phyloP scores from a whole-genome alignment of 371 early-diverging fungal species.

The Pancytospora philotis region DNA sequence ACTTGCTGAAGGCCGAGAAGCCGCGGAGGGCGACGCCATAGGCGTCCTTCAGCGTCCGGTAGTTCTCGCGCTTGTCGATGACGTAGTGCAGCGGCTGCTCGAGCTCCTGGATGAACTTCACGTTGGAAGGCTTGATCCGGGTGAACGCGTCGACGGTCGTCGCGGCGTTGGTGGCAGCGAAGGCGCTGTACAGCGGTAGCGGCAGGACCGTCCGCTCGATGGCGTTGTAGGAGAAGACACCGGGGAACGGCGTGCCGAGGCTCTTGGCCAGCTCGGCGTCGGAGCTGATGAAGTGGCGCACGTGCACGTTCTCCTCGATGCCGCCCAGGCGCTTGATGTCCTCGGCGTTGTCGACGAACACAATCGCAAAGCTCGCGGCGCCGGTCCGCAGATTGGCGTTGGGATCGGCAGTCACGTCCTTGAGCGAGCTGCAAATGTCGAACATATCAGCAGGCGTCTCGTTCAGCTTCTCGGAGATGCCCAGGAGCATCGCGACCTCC shows the following conservation, averaged over 20 bases:
- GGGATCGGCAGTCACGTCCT: neutral
- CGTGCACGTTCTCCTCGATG: neutral
- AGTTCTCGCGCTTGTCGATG: slow-evolving; percentile 18
- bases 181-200: slow-evolving; percentile 6
- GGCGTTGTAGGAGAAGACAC: slow-evolving; percentile 46
- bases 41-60: neutral
- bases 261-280: slow-evolving; percentile 36
- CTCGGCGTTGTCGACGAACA: slow-evolving; percentile 25
- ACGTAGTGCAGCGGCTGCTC: slow-evolving; percentile 35
- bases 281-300: slow-evolving; percentile 36
- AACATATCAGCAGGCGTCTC: neutral
- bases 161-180: neutral
- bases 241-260: slow-evolving; percentile 40
- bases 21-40: slow-evolving; percentile 7
- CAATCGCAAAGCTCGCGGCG: slow-evolving; percentile 12
- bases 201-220: slow-evolving; percentile 27
- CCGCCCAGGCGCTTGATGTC: slow-evolving; percentile 1
- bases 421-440: neutral
- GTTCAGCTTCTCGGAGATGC: neutral
- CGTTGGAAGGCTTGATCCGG: slow-evolving; percentile 21
- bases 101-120: slow-evolving; percentile 17
- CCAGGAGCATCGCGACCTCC: neutral
- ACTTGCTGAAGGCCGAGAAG: slow-evolving; percentile 23
- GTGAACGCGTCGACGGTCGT: slow-evolving; percentile 23
- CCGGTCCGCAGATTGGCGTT: slow-evolving; percentile 24